Conservation (phyloP, 1,284 basidiomycete genomes). For the Sparassis latifolia region DNA sequence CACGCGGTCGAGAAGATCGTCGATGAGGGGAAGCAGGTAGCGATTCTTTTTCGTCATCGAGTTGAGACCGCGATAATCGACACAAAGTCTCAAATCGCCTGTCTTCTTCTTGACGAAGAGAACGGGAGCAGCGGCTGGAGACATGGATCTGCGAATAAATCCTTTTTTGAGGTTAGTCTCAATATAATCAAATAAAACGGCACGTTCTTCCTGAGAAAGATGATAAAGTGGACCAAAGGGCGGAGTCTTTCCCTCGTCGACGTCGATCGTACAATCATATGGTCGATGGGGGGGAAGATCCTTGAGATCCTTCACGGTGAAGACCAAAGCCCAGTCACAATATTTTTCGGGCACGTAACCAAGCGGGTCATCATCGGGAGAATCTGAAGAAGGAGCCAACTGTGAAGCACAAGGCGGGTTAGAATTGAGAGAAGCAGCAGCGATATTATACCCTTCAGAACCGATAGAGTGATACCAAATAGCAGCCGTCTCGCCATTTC, state of each 20-base stretch:
- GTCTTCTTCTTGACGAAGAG: slow-evolving; percentile 42
- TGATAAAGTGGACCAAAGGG: slow-evolving; percentile 17
- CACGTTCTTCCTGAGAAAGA: slow-evolving; percentile 18
- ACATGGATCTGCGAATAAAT: slow-evolving; percentile 29
- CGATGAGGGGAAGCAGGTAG: slow-evolving; percentile 4
- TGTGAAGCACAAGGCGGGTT: too few relatives aligned
- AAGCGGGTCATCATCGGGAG: too few relatives aligned
- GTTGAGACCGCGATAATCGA: slow-evolving; percentile 40
- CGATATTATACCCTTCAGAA: too few relatives aligned
- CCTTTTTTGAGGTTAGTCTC: slow-evolving; percentile 30
- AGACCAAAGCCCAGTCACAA: too few relatives aligned
- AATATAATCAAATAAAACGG: slow-evolving; percentile 24
- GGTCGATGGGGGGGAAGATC: too few relatives aligned
- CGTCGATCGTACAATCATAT: too few relatives aligned
- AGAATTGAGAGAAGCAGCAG: too few relatives aligned
- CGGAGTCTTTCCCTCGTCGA: slow-evolving; percentile 1
- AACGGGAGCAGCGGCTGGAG: slow-evolving; percentile 30
- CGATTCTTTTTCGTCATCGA: slow-evolving; percentile 8
- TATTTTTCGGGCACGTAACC: too few relatives aligned
- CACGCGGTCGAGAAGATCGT: slow-evolving; percentile 3
- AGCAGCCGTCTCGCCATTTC: too few relatives aligned
- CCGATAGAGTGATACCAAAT: too few relatives aligned
- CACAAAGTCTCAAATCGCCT: slow-evolving; percentile 29
- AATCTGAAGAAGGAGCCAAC: too few relatives aligned
- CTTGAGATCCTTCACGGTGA: too few relatives aligned